Conservation (phyloP, 2,329 filamentous ascomycete genomes). For the Colletotrichum sp. region DNA sequence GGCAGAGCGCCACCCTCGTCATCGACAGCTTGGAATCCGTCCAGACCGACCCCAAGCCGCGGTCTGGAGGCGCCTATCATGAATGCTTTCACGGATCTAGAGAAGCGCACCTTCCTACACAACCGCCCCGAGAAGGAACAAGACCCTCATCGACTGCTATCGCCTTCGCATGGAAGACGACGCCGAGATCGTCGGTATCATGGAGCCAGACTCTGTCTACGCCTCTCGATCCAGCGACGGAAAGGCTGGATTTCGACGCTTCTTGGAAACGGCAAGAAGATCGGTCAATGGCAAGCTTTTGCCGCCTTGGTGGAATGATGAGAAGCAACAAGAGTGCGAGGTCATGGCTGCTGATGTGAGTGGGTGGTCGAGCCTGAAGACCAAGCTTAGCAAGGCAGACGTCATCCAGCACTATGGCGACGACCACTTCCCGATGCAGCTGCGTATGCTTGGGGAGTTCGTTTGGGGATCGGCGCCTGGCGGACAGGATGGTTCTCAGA, state of each 20-base stretch:
- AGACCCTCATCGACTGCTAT: slow-evolving; percentile 52
- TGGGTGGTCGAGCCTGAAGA: slow-evolving; percentile 32
- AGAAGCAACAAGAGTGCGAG: slow-evolving; percentile 43
- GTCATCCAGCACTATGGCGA: slow-evolving; percentile 49
- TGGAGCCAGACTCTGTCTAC: slow-evolving; percentile 33
- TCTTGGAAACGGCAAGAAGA: slow-evolving; percentile 29
- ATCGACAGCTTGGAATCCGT: neutral
- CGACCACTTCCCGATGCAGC: slow-evolving; percentile 49
- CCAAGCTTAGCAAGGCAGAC: slow-evolving; percentile 34
- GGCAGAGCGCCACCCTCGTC: neutral
- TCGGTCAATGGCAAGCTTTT: slow-evolving; percentile 34
- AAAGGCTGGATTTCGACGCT: slow-evolving; percentile 38
- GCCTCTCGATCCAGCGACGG: slow-evolving; percentile 23
- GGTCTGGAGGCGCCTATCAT: slow-evolving; percentile 32
- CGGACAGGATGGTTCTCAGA: slow-evolving; percentile 28
- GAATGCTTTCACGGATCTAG: slow-evolving; percentile 45
- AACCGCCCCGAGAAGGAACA: slow-evolving; percentile 45
- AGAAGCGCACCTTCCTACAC: slow-evolving; percentile 46
- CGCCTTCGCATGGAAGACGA: slow-evolving; percentile 49
- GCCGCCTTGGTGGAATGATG: slow-evolving; percentile 48
- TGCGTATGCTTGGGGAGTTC: slow-evolving; percentile 51
- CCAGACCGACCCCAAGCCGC: slow-evolving; percentile 24
- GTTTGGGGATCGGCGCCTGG: slow-evolving; percentile 37
- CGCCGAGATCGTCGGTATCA: slow-evolving; percentile 29
- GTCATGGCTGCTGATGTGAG: slow-evolving; percentile 28